phyloP scores from a whole-genome alignment of 2,329 filamentous ascomycete genomes.

The Waltergamsia citrina region DNA sequence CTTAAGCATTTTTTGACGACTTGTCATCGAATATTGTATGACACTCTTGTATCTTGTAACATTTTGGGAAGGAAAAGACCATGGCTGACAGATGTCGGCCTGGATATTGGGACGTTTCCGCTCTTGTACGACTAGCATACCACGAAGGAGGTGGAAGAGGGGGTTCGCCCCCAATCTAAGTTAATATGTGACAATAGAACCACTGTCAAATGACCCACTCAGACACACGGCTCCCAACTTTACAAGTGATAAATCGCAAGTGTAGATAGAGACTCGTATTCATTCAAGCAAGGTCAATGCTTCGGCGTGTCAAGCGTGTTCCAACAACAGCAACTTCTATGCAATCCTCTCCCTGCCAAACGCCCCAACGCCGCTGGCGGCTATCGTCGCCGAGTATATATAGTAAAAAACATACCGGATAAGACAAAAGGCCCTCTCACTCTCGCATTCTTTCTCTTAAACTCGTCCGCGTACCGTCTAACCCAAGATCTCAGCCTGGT shows the following conservation, averaged over 20 bases:
- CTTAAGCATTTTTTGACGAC: slow-evolving; percentile 31
- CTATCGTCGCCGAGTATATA: not conserved
- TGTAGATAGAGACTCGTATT: no score
- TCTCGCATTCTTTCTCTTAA: not conserved
- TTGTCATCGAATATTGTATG: no score
- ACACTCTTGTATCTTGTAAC: no score
- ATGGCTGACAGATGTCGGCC: no score
- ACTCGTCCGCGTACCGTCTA: no score
- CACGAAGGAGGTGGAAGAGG: no score
- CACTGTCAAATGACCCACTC: not conserved
- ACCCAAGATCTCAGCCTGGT: no score
- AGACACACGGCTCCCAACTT: not conserved
- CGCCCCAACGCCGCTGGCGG: slow-evolving; percentile 2
- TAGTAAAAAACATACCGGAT: not conserved
- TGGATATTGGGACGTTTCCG: no score
- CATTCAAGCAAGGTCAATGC: no score
- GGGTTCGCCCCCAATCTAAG: no score
- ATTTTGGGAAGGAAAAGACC: no score
- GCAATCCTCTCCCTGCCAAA: not conserved
- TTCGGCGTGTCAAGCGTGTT: not conserved
- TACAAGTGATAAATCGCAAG: no score
- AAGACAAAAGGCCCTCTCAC: not conserved
- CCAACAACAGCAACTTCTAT: not conserved
- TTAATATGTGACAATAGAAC: slow-evolving; percentile 4
- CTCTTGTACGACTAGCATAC: slow-evolving; percentile 4